A percentile compares a stretch with the other conserved stretches of the same genome.
Evolutionary conservation across 2,329 filamentous ascomycete genomes (phyloP).

Genomic region (Parasarocladium wereldwijsianum): DNA sequence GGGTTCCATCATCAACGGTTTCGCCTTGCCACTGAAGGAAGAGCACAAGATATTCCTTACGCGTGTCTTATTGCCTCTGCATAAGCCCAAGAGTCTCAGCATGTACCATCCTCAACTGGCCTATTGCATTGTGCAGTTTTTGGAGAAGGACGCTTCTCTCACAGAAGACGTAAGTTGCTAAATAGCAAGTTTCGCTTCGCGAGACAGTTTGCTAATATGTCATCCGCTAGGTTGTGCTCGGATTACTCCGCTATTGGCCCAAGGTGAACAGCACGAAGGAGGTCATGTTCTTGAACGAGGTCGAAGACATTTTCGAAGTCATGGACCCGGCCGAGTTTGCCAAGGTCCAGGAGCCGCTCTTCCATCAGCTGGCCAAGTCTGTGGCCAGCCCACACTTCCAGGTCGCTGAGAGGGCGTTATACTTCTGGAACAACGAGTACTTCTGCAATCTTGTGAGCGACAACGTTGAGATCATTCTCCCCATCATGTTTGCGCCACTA

Average conservation of each 20-base stretch:
- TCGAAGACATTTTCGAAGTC: conserved; percentile 98
- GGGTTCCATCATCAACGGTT: conserved; percentile 97
- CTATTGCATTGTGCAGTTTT: conserved; percentile 96
- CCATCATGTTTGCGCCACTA: conserved; percentile 97
- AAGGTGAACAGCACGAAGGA: conserved; percentile 99
- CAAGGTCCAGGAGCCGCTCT: conserved; percentile 94
- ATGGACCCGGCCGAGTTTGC: conserved; percentile 98
- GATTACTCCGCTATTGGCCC: conserved; percentile 91
- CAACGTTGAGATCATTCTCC: conserved; percentile 94
- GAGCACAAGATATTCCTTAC: conserved; percentile 98
- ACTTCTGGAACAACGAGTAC: conserved; percentile 99
- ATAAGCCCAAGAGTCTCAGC: conserved; percentile 98
- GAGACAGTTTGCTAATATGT: conserved; percentile 8
- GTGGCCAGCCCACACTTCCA: conserved; percentile 98
- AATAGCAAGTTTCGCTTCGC: not conserved
- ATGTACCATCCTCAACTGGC: conserved; percentile 99
- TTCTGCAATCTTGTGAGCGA: conserved; percentile 99
- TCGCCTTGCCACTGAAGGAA: conserved; percentile 90
- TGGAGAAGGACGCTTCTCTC: conserved; percentile 92
- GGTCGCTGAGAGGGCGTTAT: conserved; percentile 89
- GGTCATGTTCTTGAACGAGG: conserved; percentile 98
- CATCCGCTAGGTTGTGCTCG: conserved; percentile 63
- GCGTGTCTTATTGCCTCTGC: conserved; percentile 77
- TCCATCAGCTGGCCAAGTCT: conserved; percentile 94
- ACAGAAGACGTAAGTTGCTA: conserved; percentile 84